Evolutionary conservation across 805 yeast genomes (phyloP).

Genomic region (Candida manassasensis): DNA sequence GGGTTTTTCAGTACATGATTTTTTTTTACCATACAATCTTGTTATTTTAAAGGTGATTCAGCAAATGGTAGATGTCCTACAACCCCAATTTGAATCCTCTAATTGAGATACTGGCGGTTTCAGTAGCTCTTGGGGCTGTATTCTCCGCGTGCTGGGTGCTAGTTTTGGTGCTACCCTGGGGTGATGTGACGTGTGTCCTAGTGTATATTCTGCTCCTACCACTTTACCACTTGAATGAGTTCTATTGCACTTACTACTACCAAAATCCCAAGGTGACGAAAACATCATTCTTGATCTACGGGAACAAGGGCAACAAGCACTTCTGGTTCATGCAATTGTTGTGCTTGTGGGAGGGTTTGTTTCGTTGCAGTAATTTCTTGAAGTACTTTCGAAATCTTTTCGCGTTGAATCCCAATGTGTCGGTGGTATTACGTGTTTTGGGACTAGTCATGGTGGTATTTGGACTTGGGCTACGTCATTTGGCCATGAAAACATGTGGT

Average conservation of each 20-base stretch:
- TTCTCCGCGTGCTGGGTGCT: conserved; percentile 1
- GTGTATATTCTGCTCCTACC: conserved; percentile 18
- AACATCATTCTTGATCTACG: conserved; percentile 30
- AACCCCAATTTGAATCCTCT: conserved; percentile 12
- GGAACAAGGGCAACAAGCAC: conserved; percentile 29
- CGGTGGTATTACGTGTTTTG: not conserved
- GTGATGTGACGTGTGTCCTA: conserved; percentile 5
- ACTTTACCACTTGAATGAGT: conserved; percentile 24
- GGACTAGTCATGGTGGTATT: conserved; percentile 15
- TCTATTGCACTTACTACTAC: conserved; percentile 19
- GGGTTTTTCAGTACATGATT: no score
- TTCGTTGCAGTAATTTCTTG: conserved; percentile 2
- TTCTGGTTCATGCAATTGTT: conserved; percentile 25
- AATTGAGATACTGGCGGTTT: conserved; percentile 15
- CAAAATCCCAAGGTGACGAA: conserved; percentile 22
- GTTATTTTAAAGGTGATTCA: no score
- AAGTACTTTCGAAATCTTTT: not conserved
- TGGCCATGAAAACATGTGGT: conserved; percentile 32
- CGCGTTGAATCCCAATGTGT: not conserved
- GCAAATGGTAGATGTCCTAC: no score
- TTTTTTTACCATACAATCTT: no score
- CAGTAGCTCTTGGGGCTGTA: conserved; percentile 16
- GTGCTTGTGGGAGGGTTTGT: conserved; percentile 20
- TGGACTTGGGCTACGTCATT: conserved; percentile 24
- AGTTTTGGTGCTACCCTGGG: not conserved